Evolutionary conservation across 768 basidiomycete genomes (phyloP).

Genomic region (Kwoniella europaea): DNA sequence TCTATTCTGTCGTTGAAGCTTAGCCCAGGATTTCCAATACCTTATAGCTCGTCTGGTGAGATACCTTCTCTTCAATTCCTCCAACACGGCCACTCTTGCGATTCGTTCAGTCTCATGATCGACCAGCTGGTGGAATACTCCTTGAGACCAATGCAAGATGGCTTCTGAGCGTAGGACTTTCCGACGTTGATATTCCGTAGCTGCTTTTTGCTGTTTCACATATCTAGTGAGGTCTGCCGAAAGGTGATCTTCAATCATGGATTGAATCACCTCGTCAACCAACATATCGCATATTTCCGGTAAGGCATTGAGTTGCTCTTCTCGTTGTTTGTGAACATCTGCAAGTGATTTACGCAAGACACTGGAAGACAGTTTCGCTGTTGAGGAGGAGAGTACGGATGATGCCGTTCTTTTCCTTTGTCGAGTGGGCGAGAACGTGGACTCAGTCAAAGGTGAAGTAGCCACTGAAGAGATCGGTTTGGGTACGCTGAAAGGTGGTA

Average conservation of each 20-base stretch:
- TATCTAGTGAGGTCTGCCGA: constrained; percentile 20
- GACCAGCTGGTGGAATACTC: constrained; percentile 25
- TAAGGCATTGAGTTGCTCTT: background rate
- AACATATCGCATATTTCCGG: constrained; percentile 25
- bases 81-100: constrained; percentile 16
- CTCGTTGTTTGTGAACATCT: constrained; percentile 8
- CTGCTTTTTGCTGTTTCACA: constrained; percentile 35
- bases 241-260: constrained; percentile 24
- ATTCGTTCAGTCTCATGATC: constrained; percentile 19
- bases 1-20: constrained; percentile 22
- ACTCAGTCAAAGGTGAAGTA: background rate
- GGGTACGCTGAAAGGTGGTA: constrained; percentile 20
- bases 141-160: constrained; percentile 25
- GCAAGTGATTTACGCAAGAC: constrained; percentile 8
- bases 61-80: constrained; percentile 26
- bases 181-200: constrained; percentile 22
- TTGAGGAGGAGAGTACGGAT: constrained; percentile 13
- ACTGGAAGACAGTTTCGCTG: constrained; percentile 8
- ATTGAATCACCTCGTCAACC: constrained; percentile 31
- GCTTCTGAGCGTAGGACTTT: constrained; percentile 23
- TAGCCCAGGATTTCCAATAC: constrained; percentile 39
- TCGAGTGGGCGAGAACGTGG: constrained; percentile 8
- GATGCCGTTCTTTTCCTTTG: constrained; percentile 14
- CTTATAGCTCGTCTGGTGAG: constrained; percentile 13
- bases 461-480: constrained; percentile 9